These are phyloP conservation scores for Zymoseptoria ardabiliae DNA, from an alignment of 2,329 filamentous ascomycete genomes.

Conservation along the genomic window DNA sequence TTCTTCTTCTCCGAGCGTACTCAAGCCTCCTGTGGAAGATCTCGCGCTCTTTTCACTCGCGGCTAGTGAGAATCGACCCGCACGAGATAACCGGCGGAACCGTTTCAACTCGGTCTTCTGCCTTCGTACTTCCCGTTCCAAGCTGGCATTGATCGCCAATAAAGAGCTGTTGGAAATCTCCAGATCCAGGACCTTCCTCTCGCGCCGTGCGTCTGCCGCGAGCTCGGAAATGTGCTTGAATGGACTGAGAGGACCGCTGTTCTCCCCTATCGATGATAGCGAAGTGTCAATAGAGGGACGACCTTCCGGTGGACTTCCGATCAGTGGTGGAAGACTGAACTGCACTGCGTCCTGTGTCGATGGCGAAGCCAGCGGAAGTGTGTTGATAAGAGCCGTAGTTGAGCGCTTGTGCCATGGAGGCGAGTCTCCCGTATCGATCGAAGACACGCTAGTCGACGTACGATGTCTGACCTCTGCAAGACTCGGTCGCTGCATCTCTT, in stretches of 20 bases:
- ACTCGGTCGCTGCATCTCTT: conserved; percentile 10
- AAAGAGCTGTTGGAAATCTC: conserved; percentile 96
- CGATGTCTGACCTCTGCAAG: conserved; percentile 15
- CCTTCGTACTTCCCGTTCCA: conserved; percentile 86
- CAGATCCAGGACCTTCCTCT: conserved; percentile 90
- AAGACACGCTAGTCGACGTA: conserved; percentile 37
- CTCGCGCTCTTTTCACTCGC: conserved; percentile 30
- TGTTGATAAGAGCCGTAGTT: conserved; percentile 20
- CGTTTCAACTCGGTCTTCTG: conserved; percentile 82
- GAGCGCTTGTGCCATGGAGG: conserved; percentile 27
- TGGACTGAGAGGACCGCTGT: conserved; percentile 26
- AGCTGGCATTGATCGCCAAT: conserved; percentile 85
- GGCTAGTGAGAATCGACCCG: conserved; percentile 62
- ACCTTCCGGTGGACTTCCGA: conserved; percentile 13
- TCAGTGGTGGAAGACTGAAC: conserved; percentile 7
- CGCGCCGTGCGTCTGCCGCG: conserved; percentile 79
- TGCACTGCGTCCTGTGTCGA: conserved; percentile 12
- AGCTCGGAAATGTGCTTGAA: conserved; percentile 58
- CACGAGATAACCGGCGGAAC: conserved; percentile 76
- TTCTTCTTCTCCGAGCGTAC: conserved; percentile 29
- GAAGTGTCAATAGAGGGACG: conserved; percentile 25
- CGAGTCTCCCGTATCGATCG: conserved; percentile 36
- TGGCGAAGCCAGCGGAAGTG: conserved; percentile 11
- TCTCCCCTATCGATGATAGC: conserved; percentile 10
- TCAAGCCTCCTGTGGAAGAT: conserved; percentile 20